Base-by-base conservation (phyloP, 2,329 filamentous ascomycete genomes). In the Myrmaecium sp. region DNA sequence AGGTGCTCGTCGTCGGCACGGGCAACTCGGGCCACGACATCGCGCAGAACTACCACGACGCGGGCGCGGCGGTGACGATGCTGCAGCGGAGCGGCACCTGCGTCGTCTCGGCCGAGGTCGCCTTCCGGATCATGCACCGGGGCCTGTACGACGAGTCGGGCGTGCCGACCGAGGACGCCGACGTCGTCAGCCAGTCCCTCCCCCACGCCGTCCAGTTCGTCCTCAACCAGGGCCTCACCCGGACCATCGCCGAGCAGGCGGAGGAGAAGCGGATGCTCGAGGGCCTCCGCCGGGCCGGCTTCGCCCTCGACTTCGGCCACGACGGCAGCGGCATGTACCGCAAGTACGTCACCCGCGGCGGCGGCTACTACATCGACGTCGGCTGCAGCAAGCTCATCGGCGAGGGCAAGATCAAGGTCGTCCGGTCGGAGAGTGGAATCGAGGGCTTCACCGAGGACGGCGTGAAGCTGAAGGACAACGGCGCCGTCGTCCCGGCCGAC, bases 1-100 rank as follows among this genome's bases (percentile, higher is more conserved):
- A 66, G 33, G 73, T 67, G 0, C 51, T 78, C 2, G 64, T 81
- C 0, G 58, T 80, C 0, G 75, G 74, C 2, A 70, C 66, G 2
- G 75, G 73, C 45, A 79, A 77, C 46, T 75, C 69, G 0, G 69
- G 59, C 5, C 70, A 76, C 37, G 74, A 79, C 34, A 78, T 78
- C 29, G 66, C 69, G 0, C 72, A 77, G 30, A 69, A 78, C 34
- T 77, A 63, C 38, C 59, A 65, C 18, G 71, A 77, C 37, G 67
- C 69, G 26, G 75, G 74, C 0, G 72, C 71, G 33, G 55, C 67
- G 3, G 65, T 78, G 2, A 80, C 74, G 0, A 72, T 81, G 46
- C 60, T 81, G 0, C 76, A 81, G 47, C 63, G 75, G 3, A 69
- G 65, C 1, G 66, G 62, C 5, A 79, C 76, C 0, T 67, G 64